Conservation (phyloP, 2,329 filamentous ascomycete species). For the Chaetomium sp. region DNA sequence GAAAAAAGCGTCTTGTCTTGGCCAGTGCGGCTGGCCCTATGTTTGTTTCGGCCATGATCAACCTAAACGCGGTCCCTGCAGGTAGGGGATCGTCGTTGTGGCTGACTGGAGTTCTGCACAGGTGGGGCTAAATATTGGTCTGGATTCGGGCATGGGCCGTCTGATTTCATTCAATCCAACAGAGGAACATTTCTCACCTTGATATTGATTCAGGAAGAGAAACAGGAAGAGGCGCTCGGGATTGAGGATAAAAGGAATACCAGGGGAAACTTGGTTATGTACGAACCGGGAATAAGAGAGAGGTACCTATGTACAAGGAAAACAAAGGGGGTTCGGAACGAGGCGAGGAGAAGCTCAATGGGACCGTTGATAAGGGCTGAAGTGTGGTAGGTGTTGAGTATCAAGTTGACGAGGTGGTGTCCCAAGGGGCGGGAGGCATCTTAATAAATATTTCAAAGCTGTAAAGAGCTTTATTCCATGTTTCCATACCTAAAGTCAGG, state of each 20-base stretch:
- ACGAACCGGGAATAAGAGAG: too few species aligned
- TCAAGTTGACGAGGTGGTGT: not conserved
- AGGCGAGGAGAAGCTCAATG: too few species aligned
- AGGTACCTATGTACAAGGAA: too few species aligned
- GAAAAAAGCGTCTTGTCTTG: too few species aligned
- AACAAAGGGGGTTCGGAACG: too few species aligned
- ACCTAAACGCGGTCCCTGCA: slow-evolving; percentile 2
- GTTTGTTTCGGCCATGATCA: slow-evolving; percentile 1
- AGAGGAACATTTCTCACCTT: slow-evolving; percentile 2
- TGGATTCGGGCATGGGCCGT: not conserved
- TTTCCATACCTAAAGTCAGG: too few species aligned
- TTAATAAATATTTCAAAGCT: not conserved
- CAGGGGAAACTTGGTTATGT: too few species aligned
- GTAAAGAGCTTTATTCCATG: too few species aligned
- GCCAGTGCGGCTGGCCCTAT: not conserved
- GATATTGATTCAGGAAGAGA: not conserved
- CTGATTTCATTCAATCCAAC: too few species aligned
- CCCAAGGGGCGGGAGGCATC: not conserved
- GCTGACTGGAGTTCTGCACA: slow-evolving; percentile 3
- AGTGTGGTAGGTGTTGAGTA: not conserved
- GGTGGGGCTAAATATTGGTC: not conserved
- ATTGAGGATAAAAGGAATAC: too few species aligned
- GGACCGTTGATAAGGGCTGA: not conserved
- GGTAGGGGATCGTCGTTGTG: not conserved
- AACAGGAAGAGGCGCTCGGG: too few species aligned